Evolutionary conservation across 352 stramenopile genomes (phyloP).

Genomic region (Phytophthora lateralis): DNA sequence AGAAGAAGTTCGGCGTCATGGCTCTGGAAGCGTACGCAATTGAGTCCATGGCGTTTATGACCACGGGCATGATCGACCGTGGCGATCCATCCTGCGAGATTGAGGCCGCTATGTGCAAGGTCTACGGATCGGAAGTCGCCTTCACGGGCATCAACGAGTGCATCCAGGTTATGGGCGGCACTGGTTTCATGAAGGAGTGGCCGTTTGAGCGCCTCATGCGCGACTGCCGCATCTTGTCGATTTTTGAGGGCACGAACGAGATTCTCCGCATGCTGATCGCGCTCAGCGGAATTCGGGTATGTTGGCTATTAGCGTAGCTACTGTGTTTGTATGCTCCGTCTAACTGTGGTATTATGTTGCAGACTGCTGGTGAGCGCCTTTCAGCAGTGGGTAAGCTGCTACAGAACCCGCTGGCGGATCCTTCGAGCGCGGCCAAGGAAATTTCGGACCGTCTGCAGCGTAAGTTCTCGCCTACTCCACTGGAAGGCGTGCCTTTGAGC

Average conservation of each 20-base stretch:
- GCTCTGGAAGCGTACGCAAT: constrained; percentile 83
- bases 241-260: constrained; percentile 93
- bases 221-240: constrained; percentile 90
- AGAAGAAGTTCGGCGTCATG: constrained; percentile 90
- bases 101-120: constrained; percentile 89
- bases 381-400: constrained; percentile 78
- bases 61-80: constrained; percentile 89
- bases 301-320: constrained; percentile 18
- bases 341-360: constrained; percentile 13
- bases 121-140: constrained; percentile 85
- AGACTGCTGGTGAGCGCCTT: constrained; percentile 84
- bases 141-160: constrained; percentile 89
- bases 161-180: constrained; percentile 90
- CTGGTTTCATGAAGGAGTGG: constrained; percentile 93
- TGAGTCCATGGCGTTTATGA: constrained; percentile 91
- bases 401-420: constrained; percentile 85
- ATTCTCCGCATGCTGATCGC: constrained; percentile 93
- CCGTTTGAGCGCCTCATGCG: constrained; percentile 92
- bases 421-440: constrained; percentile 69
- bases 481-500: constrained; percentile 77
- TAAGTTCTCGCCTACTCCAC: constrained; percentile 72
- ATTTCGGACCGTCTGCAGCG: constrained; percentile 80
- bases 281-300: constrained; percentile 80
- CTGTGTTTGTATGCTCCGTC: constrained; percentile 9
- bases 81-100: constrained; percentile 87